Conservation (phyloP, 805 yeast genomes). For the Starmerella scarabaei region DNA sequence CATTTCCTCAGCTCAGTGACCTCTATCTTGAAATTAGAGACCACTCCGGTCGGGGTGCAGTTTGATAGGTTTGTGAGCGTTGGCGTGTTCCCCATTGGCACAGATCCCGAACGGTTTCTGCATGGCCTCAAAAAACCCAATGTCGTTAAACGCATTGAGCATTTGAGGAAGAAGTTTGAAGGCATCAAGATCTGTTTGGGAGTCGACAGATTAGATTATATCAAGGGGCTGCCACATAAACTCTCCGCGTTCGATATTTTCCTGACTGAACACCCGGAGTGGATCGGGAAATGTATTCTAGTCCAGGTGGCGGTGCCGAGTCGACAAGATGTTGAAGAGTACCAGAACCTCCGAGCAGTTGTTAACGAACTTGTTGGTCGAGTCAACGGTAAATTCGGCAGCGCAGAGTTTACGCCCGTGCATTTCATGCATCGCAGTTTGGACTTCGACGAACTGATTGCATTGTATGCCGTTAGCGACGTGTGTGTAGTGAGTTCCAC, state of each 20-base stretch:
- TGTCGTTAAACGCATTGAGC: slow-evolving; percentile 54
- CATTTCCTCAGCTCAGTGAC: slow-evolving; percentile 87
- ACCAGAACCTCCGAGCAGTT: slow-evolving; percentile 81
- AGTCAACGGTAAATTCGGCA: slow-evolving; percentile 90
- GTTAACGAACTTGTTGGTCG: slow-evolving; percentile 95
- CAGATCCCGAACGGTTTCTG: slow-evolving; percentile 82
- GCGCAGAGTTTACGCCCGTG: slow-evolving; percentile 94
- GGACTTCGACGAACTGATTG: slow-evolving; percentile 80
- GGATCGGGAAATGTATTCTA: slow-evolving; percentile 92
- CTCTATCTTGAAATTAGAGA: slow-evolving; percentile 65
- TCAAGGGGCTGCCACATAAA: slow-evolving; percentile 96
- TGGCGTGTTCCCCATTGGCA: slow-evolving; percentile 98
- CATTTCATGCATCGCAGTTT: slow-evolving; percentile 91
- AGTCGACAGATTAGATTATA: slow-evolving; percentile 90
- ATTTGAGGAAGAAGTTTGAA: slow-evolving; percentile 51
- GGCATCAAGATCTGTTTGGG: slow-evolving; percentile 86
- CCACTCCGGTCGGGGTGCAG: slow-evolving; percentile 83
- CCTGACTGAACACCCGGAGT: slow-evolving; percentile 84
- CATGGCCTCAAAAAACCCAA: slow-evolving; percentile 54
- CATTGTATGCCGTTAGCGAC: slow-evolving; percentile 74
- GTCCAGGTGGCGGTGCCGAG: slow-evolving; percentile 97
- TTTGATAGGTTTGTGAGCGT: slow-evolving; percentile 68
- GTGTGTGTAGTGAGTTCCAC: slow-evolving; percentile 89
- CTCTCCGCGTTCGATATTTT: slow-evolving; percentile 92
- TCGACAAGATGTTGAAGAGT: slow-evolving; percentile 95